A percentile compares a stretch with the other conserved stretches of the same genome.
Conservation (phyloP, 2,329 filamentous ascomycete species). For the Ascochyta viciae-villosae region DNA sequence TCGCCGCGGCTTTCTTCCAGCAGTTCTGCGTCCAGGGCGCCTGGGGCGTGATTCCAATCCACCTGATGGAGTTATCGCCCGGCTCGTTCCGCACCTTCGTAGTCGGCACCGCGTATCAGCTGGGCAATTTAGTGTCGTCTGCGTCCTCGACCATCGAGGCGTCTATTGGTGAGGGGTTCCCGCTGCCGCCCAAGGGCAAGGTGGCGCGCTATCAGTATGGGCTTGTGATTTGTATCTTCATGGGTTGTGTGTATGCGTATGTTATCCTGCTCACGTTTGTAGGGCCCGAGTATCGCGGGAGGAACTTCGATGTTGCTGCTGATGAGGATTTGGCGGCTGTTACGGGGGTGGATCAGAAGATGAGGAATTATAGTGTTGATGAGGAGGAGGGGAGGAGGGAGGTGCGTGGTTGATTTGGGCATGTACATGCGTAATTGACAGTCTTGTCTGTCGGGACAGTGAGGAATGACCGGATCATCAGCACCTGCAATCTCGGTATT, state of each 20-base stretch:
- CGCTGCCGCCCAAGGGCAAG: conserved; percentile 62
- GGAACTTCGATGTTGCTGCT: conserved; percentile 40
- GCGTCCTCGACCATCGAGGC: conserved; percentile 78
- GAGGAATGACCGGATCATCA: too few relatives aligned
- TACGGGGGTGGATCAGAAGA: conserved; percentile 17
- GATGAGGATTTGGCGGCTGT: conserved; percentile 46
- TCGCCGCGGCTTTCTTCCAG: conserved; percentile 84
- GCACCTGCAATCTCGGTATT: too few relatives aligned
- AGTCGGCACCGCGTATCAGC: conserved; percentile 76
- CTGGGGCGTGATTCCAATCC: conserved; percentile 63
- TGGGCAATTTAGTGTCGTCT: conserved; percentile 76
- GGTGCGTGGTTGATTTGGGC: background rate
- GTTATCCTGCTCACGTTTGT: conserved; percentile 68
- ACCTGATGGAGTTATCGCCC: conserved; percentile 78
- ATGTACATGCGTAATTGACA: too few relatives aligned
- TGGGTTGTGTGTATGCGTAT: conserved; percentile 79
- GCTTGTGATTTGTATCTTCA: conserved; percentile 88
- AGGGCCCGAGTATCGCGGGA: conserved; percentile 60
- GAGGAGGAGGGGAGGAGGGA: conserved; percentile 3
- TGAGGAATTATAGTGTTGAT: conserved; percentile 5
- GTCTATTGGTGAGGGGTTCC: conserved; percentile 76
- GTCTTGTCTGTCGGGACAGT: too few relatives aligned
- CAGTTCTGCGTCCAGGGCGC: conserved; percentile 57
- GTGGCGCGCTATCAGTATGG: conserved; percentile 65
- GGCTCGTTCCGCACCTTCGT: conserved; percentile 77